phyloP scores from a whole-genome alignment of 2,329 filamentous ascomycete genomes.

The Pseudogymnoascus sp. region DNA sequence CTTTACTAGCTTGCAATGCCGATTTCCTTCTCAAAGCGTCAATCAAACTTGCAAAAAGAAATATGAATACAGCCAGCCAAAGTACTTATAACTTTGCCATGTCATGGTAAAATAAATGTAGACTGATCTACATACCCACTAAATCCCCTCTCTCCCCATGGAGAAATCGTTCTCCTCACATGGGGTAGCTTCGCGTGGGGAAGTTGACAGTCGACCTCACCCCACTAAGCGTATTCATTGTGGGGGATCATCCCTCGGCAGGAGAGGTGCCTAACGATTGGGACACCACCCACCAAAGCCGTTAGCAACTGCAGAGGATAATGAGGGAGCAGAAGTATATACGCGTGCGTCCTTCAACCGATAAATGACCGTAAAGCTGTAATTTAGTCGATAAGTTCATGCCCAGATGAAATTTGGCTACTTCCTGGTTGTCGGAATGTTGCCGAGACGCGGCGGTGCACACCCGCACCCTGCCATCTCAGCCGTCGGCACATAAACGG shows the following conservation, averaged over 20 bases:
- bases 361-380: neutral
- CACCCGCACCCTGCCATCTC: neutral
- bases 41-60: neutral
- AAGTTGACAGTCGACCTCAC: neutral
- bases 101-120: neutral
- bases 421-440: neutral
- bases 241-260: neutral
- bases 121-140: neutral
- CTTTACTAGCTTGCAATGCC: too few relatives aligned
- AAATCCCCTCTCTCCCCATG: neutral
- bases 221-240: neutral
- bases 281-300: neutral
- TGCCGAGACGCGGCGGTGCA: neutral
- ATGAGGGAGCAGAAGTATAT: neutral
- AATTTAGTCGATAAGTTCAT: neutral
- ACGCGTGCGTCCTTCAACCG: neutral
- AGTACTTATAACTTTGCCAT: neutral
- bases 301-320: neutral
- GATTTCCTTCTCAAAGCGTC: neutral
- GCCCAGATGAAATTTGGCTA: neutral
- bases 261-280: neutral
- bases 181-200: neutral
- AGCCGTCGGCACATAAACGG: neutral
- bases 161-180: neutral
- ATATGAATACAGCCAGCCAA: neutral